Evolutionary conservation across 352 stramenopile genomes (phyloP), one percentile per base, ranked within the genome.

Genomic region (Phytopythium montanum): DNA sequence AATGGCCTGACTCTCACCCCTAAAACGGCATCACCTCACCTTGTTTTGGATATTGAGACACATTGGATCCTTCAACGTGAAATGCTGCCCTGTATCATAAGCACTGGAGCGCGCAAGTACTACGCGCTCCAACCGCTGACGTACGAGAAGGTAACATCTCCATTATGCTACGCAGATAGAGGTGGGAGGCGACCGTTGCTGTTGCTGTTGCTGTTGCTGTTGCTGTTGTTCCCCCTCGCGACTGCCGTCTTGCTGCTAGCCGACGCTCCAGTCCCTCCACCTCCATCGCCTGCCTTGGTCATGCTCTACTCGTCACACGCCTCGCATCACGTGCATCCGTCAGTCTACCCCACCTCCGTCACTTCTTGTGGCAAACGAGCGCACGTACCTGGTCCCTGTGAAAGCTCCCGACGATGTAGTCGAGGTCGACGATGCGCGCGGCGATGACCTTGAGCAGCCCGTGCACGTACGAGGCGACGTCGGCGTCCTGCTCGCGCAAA

Each of bases 341-440:
- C 33, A 13, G 33, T 38, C 33, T 12, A 14, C 36, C 36, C 36
- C 19, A 8, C 8, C 33, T 16, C 8, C 2, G n/a, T n/a, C n/a
- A n/a, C n/a, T n/a, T n/a, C n/a, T n/a, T 38, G 33, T 38, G 33
- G 33, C 12, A 10, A 38, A 38, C 12, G 33, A 38, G 33, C 12
- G 10, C 5, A 3, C 44, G 53, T 45, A 85, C 80, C 75, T 87
- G 80, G 16, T 88, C 75, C 48, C 67, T 68, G 26, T 75, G 81
- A 64, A 82, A 89, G 60, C 71, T 88, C 13, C 75, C 73, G 16
- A 87, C 75, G 59, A 95, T 95, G 65, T 89, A 91, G 64, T 94
- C 85, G n/a, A 95, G 67, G 55, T 95, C 87, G 39, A 85, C 65
- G 62, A 95, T 93, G n/a, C 87, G 77, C 5, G 83, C 72, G 5